Percentiles rank a stretch among this genome's conserved stretches.
These are phyloP conservation scores for Leptographium flavum DNA, from an alignment of 2,329 filamentous ascomycete species.

Conservation along the genomic window DNA sequence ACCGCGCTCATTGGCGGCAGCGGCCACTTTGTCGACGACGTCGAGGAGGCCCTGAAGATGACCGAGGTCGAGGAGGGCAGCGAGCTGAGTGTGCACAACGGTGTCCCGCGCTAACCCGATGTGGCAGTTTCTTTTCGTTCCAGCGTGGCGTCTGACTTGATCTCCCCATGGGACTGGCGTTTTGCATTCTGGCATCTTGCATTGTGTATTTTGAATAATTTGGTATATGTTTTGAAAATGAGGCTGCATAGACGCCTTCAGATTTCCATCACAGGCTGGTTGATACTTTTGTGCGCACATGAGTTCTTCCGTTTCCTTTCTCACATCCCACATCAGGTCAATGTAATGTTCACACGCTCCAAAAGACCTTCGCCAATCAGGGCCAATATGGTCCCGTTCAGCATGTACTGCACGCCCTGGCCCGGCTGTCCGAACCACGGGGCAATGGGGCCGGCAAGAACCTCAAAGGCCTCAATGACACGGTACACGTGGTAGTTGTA, in stretches of 20 bases:
- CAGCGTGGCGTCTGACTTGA: too few species aligned
- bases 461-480: constrained; percentile 24
- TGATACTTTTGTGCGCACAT: not conserved
- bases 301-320: too few species aligned
- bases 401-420: constrained; percentile 22
- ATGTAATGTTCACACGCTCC: constrained; percentile 14
- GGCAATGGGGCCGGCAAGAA: constrained; percentile 29
- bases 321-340: not conserved
- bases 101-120: not conserved
- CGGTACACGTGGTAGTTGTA: constrained; percentile 35
- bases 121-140: too few species aligned
- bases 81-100: constrained; percentile 6
- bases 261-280: too few species aligned
- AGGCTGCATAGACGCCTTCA: too few species aligned
- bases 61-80: constrained; percentile 53
- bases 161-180: too few species aligned
- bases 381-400: constrained; percentile 15
- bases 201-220: too few species aligned
- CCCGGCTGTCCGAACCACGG: constrained; percentile 37
- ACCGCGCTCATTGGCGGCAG: constrained; percentile 68
- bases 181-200: too few species aligned
- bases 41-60: constrained; percentile 70
- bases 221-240: too few species aligned
- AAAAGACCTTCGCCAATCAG: constrained; percentile 21
- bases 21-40: constrained; percentile 64